These are phyloP conservation scores for Blastobotrys serpentis DNA, from an alignment of 1,139 yeast genomes.

Conservation along the genomic window DNA sequence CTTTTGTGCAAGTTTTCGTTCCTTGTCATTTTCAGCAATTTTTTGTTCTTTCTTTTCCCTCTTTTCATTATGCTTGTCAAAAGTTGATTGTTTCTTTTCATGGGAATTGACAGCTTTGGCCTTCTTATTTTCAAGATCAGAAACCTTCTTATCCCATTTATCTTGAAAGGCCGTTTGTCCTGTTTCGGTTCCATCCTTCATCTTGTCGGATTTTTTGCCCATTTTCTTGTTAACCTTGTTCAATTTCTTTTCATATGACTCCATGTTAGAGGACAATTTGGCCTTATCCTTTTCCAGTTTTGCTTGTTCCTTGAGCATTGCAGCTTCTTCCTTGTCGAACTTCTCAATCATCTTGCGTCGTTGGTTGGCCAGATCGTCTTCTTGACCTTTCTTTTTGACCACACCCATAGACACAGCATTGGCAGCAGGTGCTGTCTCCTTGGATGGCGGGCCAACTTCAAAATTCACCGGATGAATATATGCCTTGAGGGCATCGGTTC, in stretches of 20 bases:
- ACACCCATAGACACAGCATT: constrained; percentile 7
- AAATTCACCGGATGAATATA: constrained; percentile 8
- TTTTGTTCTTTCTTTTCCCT: constrained; percentile 8
- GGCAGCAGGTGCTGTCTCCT: constrained; percentile 8
- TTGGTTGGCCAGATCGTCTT: constrained; percentile 8
- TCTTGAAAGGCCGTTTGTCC: constrained; percentile 5
- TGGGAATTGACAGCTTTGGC: neutral
- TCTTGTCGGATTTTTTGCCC: constrained; percentile 8
- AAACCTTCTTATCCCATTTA: constrained; percentile 5
- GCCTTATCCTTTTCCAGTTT: constrained; percentile 6
- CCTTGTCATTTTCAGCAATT: constrained; percentile 10
- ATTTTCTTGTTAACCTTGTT: constrained; percentile 8
- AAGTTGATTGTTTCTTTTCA: constrained; percentile 5
- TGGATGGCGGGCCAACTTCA: constrained; percentile 10
- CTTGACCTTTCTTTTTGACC: constrained; percentile 1
- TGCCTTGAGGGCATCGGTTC: constrained; percentile 5
- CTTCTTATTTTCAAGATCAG: neutral
- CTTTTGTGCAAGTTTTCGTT: constrained; percentile 6
- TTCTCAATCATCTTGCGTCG: constrained; percentile 9
- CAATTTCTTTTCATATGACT: constrained; percentile 6
- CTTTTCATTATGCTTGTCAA: constrained; percentile 8
- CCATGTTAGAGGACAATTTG: constrained; percentile 2
- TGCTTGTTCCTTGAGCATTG: constrained; percentile 6
- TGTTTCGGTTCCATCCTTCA: constrained; percentile 3
- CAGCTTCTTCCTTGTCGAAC: constrained; percentile 8